These are phyloP conservation scores for Pycnococcus provasolii DNA, from an alignment of 139 green algal genomes.

Conservation along the genomic window DNA sequence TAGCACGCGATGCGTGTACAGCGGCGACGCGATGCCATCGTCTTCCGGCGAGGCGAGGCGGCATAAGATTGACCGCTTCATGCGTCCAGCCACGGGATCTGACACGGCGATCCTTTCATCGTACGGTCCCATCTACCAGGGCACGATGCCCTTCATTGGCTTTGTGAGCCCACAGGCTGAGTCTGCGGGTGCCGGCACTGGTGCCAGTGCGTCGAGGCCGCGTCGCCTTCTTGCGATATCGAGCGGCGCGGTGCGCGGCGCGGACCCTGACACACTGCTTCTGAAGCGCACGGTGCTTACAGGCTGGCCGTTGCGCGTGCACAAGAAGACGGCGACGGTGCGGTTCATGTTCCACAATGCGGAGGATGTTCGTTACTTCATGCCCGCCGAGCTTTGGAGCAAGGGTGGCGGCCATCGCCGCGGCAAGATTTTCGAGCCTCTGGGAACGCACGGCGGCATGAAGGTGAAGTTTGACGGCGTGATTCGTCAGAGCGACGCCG, in stretches of 20 bases:
- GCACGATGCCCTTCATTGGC: not conserved
- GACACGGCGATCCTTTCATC: not conserved
- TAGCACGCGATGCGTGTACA: no score
- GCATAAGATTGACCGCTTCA: conserved; percentile 17
- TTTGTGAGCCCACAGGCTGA: not conserved
- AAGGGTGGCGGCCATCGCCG: conserved; percentile 58
- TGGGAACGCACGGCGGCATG: conserved; percentile 89
- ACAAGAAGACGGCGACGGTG: conserved; percentile 83
- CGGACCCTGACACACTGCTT: conserved; percentile 69
- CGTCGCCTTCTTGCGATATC: not conserved
- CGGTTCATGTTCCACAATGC: conserved; percentile 90
- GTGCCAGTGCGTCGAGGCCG: not conserved
- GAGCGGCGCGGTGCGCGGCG: not conserved
- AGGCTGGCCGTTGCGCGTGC: conserved; percentile 69
- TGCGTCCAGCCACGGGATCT: not conserved
- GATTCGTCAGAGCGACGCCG: conserved; percentile 78
- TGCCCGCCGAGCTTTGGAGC: conserved; percentile 85
- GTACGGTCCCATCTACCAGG: conserved; percentile 1
- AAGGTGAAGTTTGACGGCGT: conserved; percentile 87
- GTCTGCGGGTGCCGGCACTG: not conserved
- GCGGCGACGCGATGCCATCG: not conserved
- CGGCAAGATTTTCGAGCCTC: conserved; percentile 81
- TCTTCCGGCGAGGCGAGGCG: not conserved
- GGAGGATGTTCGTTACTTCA: conserved; percentile 75
- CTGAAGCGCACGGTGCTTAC: conserved; percentile 81